Evolutionary conservation across 176 grass and related monocot genomes (phyloP), one percentile per base, ranked within the genome.

Genomic region (Aegilops longissima): DNA sequence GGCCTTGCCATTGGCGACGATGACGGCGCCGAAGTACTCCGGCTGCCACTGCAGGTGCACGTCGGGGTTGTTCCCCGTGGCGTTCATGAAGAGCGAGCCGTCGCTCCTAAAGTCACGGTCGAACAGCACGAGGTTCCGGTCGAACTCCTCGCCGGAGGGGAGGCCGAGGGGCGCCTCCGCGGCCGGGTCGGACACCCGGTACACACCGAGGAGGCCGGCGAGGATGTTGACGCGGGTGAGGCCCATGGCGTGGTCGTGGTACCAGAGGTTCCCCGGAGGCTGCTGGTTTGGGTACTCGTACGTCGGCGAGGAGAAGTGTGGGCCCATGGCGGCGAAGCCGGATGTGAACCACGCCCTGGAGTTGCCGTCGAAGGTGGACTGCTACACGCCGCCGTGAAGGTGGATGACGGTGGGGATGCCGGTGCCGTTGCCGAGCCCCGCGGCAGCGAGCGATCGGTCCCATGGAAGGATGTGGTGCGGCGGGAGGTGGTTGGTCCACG

Each of bases 41-140:
- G 95, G 95, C 84, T 92, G 90, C 92, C 95, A 97, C 85, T 96
- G 87, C 62, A 92, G 94, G 67, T 97, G 94, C 61, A 94, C 85
- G 4, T 12, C 2, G 3, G 85, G 92, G 66, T 94, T 92, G 79
- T 97, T 87, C 3, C 95, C 94, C 0, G 90, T 94, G 77, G 25
- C 16, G 86, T 97, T 97, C 88, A 97, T 87, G 86, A 89, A 97
- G 2, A 97, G 63, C 24, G 80, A 35, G 5, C 94, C 94, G 70
- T 85, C 85, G 70, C 71, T n/a, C 38, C 3, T 61, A 81, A 97
- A 94, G 72, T 79, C 81, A 6, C 92, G 92, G 81, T 97, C 95
- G 76, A 88, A 86, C 45, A 97, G 38, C 70, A 94, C 88, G 24
- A 97, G 80, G 65, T 79, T 77, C 1, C 80, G 81, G 35, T 97